Percentiles rank a stretch among this genome's conserved stretches.
Evolutionary conservation across 176 grass and related monocot genomes (phyloP).

Genomic region (Oryza brachyantha): DNA sequence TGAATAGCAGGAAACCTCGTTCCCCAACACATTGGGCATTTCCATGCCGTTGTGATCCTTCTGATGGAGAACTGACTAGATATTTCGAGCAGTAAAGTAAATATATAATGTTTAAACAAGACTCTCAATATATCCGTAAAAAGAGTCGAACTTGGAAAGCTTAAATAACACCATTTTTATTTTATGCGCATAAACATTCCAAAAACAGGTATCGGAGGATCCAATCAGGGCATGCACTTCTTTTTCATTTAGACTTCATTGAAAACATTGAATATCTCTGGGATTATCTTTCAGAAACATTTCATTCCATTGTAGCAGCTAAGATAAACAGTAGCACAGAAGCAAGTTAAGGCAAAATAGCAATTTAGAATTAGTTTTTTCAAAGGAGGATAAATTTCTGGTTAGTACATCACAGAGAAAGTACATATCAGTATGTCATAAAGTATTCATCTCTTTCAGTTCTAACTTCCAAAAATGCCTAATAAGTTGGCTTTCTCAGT

Average conservation of each 20-base stretch:
- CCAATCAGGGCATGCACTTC: neutral
- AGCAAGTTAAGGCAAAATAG: neutral
- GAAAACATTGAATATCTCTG: neutral
- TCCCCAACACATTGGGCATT: constrained; percentile 3
- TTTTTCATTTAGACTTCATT: neutral
- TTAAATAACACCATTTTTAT: neutral
- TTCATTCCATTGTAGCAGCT: constrained; percentile 14
- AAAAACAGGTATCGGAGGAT: neutral
- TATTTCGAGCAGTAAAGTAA: neutral
- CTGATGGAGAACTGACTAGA: neutral
- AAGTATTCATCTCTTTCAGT: neutral
- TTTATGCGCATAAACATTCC: neutral
- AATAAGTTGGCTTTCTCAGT: neutral
- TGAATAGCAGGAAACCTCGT: neutral
- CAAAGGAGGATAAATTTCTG: neutral
- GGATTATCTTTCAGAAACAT: neutral
- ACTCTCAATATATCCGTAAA: neutral
- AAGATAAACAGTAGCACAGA: neutral
- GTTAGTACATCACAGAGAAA: neutral
- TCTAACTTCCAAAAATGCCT: neutral
- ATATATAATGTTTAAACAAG: neutral
- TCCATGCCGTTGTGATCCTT: too few relatives aligned
- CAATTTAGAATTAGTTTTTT: neutral
- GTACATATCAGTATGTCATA: neutral
- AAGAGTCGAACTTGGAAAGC: neutral